Evolutionary conservation across 176 grass and related monocot species (phyloP).

Genomic region (Stipa capillata): DNA sequence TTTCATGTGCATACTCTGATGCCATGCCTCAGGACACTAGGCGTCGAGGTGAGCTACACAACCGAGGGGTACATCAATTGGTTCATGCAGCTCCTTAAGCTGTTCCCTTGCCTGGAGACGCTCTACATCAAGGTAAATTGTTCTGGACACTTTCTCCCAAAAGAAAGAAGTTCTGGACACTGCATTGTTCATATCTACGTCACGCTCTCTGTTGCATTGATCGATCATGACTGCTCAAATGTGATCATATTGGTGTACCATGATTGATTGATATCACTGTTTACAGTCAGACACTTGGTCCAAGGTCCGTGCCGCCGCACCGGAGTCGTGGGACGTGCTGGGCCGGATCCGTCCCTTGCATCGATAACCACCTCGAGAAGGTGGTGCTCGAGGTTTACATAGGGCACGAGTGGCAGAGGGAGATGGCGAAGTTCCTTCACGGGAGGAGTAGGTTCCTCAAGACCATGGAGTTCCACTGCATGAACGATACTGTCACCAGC

Average conservation of each 20-base stretch:
- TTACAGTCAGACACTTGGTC: background rate
- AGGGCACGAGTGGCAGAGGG: constrained; percentile 3
- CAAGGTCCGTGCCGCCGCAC: background rate
- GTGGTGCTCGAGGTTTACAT: constrained; percentile 10
- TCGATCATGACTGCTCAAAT: background rate
- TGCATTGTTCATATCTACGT: background rate
- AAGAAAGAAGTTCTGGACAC: no score
- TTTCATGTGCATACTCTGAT: background rate
- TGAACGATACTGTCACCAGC: background rate
- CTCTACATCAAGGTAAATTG: constrained; percentile 9
- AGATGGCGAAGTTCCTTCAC: constrained; percentile 26
- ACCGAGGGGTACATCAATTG: background rate
- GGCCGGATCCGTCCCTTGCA: background rate
- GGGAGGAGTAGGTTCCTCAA: constrained; percentile 1
- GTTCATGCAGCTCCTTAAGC: background rate
- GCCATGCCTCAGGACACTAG: constrained; percentile 1
- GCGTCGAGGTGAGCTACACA: background rate
- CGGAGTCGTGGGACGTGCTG: background rate
- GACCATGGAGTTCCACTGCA: constrained; percentile 18
- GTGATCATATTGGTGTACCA: background rate
- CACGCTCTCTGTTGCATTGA: background rate
- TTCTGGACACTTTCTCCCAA: no score
- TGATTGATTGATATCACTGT: background rate
- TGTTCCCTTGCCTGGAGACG: constrained; percentile 6
- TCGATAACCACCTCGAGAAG: background rate